Evolutionary conservation across 1,284 basidiomycete genomes (phyloP).

Genomic region (Austroboletus olivaceoglutinosus): DNA sequence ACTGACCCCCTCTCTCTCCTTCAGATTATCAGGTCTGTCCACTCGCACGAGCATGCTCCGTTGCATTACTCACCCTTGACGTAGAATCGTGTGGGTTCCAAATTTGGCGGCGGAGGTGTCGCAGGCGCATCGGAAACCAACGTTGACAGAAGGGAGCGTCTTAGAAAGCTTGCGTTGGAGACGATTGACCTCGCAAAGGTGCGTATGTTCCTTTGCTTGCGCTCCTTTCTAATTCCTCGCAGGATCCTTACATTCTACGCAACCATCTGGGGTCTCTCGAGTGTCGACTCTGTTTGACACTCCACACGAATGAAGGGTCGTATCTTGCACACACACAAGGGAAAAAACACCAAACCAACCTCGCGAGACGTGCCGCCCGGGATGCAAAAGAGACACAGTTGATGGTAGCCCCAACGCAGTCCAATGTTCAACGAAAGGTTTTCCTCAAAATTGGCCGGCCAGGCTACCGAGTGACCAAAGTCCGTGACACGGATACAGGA

Average conservation of each 20-base stretch:
- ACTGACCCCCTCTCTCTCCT: conserved; percentile 6
- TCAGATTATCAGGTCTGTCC: conserved; percentile 47
- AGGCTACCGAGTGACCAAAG: conserved; percentile 90
- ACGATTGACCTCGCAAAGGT: conserved; percentile 96
- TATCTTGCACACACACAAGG: conserved; percentile 99
- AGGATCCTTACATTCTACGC: conserved; percentile 98
- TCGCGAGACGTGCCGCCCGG: conserved; percentile 91
- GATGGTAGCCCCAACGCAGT: conserved; percentile 77
- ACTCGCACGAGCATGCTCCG: background rate
- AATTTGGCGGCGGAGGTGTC: conserved; percentile 94
- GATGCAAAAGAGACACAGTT: conserved; percentile 93
- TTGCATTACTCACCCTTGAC: conserved; percentile 1
- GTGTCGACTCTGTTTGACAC: conserved; percentile 95
- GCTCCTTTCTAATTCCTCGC: conserved; percentile 4
- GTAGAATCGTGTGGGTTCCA: conserved; percentile 92
- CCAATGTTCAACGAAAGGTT: conserved; percentile 81
- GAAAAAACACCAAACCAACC: conserved; percentile 99
- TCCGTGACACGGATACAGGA: conserved; percentile 73
- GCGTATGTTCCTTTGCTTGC: background rate
- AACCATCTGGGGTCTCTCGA: conserved; percentile 97
- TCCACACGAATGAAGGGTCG: conserved; percentile 99
- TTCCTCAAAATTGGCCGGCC: conserved; percentile 98
- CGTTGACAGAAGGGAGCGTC: conserved; percentile 91
- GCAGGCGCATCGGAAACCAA: conserved; percentile 92
- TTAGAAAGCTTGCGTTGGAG: conserved; percentile 93